A percentile compares a stretch with the other conserved stretches of the same genome.
phyloP scores from a whole-genome alignment of 2,329 filamentous ascomycete genomes.

The Trematosphaeria pertusa region DNA sequence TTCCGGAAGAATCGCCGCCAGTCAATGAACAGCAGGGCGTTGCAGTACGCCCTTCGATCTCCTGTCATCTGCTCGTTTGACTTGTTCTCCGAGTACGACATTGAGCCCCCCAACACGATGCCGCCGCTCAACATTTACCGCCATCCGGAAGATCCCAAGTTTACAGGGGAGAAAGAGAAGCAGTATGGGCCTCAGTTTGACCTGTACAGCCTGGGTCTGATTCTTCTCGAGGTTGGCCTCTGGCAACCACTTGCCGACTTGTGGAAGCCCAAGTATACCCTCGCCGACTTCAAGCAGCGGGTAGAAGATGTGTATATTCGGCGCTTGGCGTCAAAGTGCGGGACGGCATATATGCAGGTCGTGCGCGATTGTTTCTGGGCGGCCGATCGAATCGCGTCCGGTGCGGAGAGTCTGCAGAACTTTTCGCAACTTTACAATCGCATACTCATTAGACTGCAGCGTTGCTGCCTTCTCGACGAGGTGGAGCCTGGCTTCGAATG shows the following conservation, averaged over 20 bases:
- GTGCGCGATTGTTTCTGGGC: slow-evolving; percentile 75
- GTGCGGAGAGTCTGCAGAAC: slow-evolving; percentile 39
- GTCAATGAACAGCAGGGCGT: slow-evolving; percentile 49
- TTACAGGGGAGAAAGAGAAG: slow-evolving; percentile 35
- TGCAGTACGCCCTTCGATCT: slow-evolving; percentile 65
- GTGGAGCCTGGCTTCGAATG: slow-evolving; percentile 41
- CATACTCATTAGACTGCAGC: slow-evolving; percentile 53
- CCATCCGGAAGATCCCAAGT: slow-evolving; percentile 65
- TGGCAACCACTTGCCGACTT: slow-evolving; percentile 72
- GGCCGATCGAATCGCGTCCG: slow-evolving; percentile 59
- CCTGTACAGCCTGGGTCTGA: slow-evolving; percentile 74
- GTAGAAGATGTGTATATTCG: slow-evolving; percentile 70
- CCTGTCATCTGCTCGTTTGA: slow-evolving; percentile 78
- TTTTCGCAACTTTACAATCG: slow-evolving; percentile 48
- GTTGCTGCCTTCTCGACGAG: slow-evolving; percentile 49
- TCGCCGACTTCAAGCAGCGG: slow-evolving; percentile 67
- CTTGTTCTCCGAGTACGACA: slow-evolving; percentile 67
- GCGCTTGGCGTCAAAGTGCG: slow-evolving; percentile 71
- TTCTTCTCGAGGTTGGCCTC: slow-evolving; percentile 76
- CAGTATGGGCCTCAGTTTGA: slow-evolving; percentile 58
- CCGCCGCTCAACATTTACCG: slow-evolving; percentile 65
- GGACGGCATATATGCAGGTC: slow-evolving; percentile 76
- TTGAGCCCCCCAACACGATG: slow-evolving; percentile 54
- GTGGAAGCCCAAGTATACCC: slow-evolving; percentile 65
- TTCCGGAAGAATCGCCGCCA: slow-evolving; percentile 58